Base-by-base conservation (phyloP, 2,329 filamentous ascomycete genomes). In the Penicillium sp. region DNA sequence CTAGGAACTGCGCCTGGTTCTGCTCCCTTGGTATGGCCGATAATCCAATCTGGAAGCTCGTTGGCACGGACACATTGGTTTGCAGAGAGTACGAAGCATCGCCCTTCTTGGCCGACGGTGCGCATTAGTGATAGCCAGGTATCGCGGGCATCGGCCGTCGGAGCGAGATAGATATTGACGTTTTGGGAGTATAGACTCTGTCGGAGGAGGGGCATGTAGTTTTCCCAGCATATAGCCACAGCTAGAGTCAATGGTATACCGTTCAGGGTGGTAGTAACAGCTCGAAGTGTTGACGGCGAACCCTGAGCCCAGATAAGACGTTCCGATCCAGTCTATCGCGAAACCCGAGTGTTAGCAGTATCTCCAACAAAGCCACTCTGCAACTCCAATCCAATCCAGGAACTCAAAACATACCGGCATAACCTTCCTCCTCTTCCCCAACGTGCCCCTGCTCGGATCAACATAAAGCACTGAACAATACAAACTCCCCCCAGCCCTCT, bases 221-320 rank as follows among this genome's bases (percentile, higher is more conserved):
- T 97, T 77, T 97, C 93, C 93, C 93, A 97, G 82, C 93, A 97
- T 67, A 97, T 96, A 3, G 92, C 93, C 1, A 90, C 88, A 0
- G 89, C 93, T 61, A 97, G 84, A 61, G 91, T 93, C 62, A 97
- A 78, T 63, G 87, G 88, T 3, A 92, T 86, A 53, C 92, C 92
- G 64, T 89, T 89, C 75, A 97, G 92, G 22, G 82, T 86, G 0
- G 92, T 92, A 30, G 87, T 89, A 0, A 97, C 88, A 3, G 93
- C 93, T 62, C 87, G 86, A 28, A 97, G 84, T 3, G 92, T 95
- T 0, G 86, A 86, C 0, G 93, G 87, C 1, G 88, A 89, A 38
- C 93, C 93, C 75, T 96, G 91, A 0, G 91, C 92, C 93, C 93
- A 97, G 62, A 96, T 86, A 54, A 97, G 81, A 35, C 93, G 86